Conservation (phyloP, 257 asterid genomes). For the Solanum piurae region DNA sequence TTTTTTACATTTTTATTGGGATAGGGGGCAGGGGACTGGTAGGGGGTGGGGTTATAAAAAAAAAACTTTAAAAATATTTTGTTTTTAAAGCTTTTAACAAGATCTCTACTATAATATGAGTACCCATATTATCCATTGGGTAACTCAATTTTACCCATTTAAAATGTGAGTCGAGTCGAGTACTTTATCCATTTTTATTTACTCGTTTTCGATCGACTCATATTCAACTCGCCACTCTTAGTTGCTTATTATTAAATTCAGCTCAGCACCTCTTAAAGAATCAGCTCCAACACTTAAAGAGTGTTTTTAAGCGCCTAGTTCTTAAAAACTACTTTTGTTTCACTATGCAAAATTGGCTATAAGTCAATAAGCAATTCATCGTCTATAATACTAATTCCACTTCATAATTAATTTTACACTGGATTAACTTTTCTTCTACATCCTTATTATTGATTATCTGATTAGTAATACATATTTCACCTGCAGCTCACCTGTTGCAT, state of each 20-base stretch:
- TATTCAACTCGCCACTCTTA: not conserved
- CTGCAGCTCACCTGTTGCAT: slow-evolving; percentile 93
- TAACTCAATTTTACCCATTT: too few relatives aligned
- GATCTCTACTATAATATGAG: too few relatives aligned
- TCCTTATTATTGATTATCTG: not conserved
- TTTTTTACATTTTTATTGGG: too few relatives aligned
- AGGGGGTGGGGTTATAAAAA: too few relatives aligned
- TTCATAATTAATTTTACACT: not conserved
- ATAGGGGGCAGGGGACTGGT: too few relatives aligned
- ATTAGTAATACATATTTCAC: not conserved
- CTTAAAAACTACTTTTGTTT: not conserved
- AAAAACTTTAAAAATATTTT: too few relatives aligned
- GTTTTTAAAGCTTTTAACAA: too few relatives aligned
- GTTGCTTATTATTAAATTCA: not conserved
- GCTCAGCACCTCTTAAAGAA: not conserved
- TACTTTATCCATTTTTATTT: too few relatives aligned
- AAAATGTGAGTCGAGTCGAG: too few relatives aligned
- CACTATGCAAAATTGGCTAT: not conserved
- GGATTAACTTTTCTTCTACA: not conserved
- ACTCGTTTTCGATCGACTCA: too few relatives aligned
- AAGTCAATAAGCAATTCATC: not conserved
- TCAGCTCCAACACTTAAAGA: not conserved
- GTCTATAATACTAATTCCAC: not conserved
- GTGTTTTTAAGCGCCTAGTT: not conserved
- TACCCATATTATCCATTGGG: too few relatives aligned